Evolutionary conservation across 2,329 filamentous ascomycete species (phyloP), one percentile per base, ranked within the genome.

Genomic region (Alternaria conjuncta): DNA sequence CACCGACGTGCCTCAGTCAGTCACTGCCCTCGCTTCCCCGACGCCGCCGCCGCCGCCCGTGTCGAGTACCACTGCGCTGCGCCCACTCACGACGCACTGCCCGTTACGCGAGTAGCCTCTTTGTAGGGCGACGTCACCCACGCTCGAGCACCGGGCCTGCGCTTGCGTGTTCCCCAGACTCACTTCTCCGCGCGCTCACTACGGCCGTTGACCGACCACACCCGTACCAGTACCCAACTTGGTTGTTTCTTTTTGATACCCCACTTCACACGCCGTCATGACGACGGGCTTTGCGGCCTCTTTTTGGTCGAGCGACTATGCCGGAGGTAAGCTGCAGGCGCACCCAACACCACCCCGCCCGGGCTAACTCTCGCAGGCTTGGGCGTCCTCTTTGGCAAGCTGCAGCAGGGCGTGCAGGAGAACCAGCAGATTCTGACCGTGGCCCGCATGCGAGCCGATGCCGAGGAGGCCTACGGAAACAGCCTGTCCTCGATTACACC

Each of bases 241-340:
- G 8, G 20, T 23, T 45, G 62, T 60, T 57, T 61, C 20, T 49
- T 62, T 60, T 57, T 50, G 57, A 61, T 47, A 26, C 65, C 50
- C 49, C 60, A 26, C 66, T 25, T 53, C 28, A 36, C 36, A 60
- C 66, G 67, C 66, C 68, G 69, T 57, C 53, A 79, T 79, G 76
- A 68, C 75, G 55, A 70, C 77, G 30, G 78, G 92, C 75, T 98
- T 99, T 83, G 90, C 94, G 72, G 93, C 95, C 83, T 97, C 94
- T 55, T 98, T 99, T 84, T 99, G 96, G 96, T 97, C 96, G 66
- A 89, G 89, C 79, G 96, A 99, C 87, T 98, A 98, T 86, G 95
- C 95, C 79, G 94, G 92, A 85, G 94, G 92, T 93, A 84, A 80
- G 92, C 84, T 80, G 87, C 56, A 53, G 53, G 43, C 66, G 26